Evolutionary conservation across 306 rosid genomes (phyloP).

Genomic region (Vigna hirtella): DNA sequence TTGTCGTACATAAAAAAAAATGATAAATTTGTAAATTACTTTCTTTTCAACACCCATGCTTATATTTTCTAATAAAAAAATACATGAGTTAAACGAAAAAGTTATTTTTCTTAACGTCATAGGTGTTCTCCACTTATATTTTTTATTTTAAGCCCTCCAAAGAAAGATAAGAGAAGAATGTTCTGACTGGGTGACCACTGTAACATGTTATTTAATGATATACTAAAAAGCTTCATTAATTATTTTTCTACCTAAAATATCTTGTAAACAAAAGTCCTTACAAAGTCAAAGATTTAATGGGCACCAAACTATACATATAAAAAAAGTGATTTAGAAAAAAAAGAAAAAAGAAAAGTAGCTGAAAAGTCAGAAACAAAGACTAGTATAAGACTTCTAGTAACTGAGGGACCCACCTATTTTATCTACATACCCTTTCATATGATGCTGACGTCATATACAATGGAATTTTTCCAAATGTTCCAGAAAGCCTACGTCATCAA

Average conservation of each 20-base stretch:
- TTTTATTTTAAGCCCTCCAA: neutral
- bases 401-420: conserved; percentile 15
- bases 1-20: too few relatives aligned
- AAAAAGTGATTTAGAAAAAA: neutral
- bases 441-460: conserved; percentile 11
- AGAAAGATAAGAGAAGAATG: neutral
- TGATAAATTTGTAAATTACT: too few relatives aligned
- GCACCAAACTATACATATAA: neutral
- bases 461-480: neutral
- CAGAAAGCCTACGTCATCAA: conserved; percentile 43
- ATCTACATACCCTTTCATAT: neutral
- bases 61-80: too few relatives aligned
- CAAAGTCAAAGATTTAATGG: neutral
- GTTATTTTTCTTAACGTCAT: neutral
- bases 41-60: too few relatives aligned
- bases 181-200: neutral
- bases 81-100: too few relatives aligned
- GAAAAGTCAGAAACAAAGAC: conserved; percentile 38
- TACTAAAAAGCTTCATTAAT: neutral
- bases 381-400: conserved; percentile 30
- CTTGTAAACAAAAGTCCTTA: neutral
- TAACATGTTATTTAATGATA: neutral
- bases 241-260: neutral
- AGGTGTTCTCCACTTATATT: neutral
- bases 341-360: neutral